Percentiles rank a stretch among this genome's conserved stretches.
Evolutionary conservation across 805 yeast species (phyloP).

Genomic region (Hanseniaspora mollemarum): DNA sequence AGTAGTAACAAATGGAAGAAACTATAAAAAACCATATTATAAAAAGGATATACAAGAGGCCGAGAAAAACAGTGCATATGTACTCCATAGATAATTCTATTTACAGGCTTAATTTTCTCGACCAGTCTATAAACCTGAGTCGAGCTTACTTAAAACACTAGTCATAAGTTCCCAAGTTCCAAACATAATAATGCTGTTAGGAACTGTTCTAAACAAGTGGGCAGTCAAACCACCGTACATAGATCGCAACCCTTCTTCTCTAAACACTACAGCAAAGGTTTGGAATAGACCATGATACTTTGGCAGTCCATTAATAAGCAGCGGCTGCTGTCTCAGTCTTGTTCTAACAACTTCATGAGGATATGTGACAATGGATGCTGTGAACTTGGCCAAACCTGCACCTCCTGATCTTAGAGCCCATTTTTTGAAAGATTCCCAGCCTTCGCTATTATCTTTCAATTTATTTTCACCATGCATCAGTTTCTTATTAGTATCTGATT

Average conservation of each 20-base stretch:
- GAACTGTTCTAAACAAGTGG: constrained; percentile 90
- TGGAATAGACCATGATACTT: constrained; percentile 85
- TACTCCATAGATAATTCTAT: not conserved
- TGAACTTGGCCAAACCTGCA: constrained; percentile 90
- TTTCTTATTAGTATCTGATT: constrained; percentile 17
- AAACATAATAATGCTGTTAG: constrained; percentile 95
- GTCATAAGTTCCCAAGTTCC: constrained; percentile 94
- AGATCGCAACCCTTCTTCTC: constrained; percentile 84
- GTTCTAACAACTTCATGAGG: constrained; percentile 98
- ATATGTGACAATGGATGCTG: constrained; percentile 84
- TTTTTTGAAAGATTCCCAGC: constrained; percentile 57
- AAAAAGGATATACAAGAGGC: no score
- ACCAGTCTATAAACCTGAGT: not conserved
- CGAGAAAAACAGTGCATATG: no score
- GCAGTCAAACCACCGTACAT: constrained; percentile 98
- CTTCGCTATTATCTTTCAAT: constrained; percentile 29
- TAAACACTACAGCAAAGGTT: constrained; percentile 71
- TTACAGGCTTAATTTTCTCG: not conserved
- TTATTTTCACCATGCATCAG: constrained; percentile 25
- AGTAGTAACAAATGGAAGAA: no score
- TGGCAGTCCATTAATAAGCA: constrained; percentile 56
- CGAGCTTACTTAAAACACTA: constrained; percentile 36
- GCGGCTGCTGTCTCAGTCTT: constrained; percentile 86
- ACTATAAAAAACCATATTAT: not conserved
- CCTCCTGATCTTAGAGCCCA: constrained; percentile 97